phyloP scores from a whole-genome alignment of 306 rosid species.

The Datisca glomerata region DNA sequence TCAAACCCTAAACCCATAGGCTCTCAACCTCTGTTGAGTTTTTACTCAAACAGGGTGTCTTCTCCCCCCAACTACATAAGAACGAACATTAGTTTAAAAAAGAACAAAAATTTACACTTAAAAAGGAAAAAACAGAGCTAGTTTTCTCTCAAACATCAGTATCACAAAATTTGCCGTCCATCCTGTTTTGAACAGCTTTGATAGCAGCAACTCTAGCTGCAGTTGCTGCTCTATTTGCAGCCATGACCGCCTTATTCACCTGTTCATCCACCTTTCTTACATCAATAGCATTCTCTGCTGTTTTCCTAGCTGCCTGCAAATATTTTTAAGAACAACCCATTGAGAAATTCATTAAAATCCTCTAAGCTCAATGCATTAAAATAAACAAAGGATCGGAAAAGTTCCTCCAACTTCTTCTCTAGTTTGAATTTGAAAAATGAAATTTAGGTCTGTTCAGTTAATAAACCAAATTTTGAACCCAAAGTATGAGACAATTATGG shows the following conservation, averaged over 20 bases:
- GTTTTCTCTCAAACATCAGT: slow-evolving; percentile 28
- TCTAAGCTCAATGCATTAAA: neutral
- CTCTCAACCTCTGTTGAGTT: slow-evolving; percentile 7
- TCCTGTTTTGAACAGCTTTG: slow-evolving; percentile 90
- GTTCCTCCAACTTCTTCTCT: too few species aligned
- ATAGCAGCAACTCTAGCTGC: slow-evolving; percentile 98
- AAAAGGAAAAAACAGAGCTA: slow-evolving; percentile 17
- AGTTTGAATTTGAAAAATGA: too few species aligned
- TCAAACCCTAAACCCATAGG: neutral
- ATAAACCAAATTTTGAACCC: too few species aligned
- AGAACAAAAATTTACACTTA: slow-evolving; percentile 35
- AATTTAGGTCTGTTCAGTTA: too few species aligned
- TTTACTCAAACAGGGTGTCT: slow-evolving; percentile 1
- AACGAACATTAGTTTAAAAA: slow-evolving; percentile 20
- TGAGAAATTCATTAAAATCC: neutral
- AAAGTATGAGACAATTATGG: too few species aligned
- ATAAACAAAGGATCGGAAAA: too few species aligned
- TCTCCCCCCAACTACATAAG: slow-evolving; percentile 15
- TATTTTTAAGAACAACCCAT: neutral
- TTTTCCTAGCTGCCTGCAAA: slow-evolving; percentile 11
- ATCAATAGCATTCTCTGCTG: slow-evolving; percentile 62
- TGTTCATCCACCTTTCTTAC: slow-evolving; percentile 56
- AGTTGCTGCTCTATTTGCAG: slow-evolving; percentile 81
- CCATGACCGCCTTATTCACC: slow-evolving; percentile 69
- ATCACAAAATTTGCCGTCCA: slow-evolving; percentile 91